These are phyloP conservation scores for Ustilago loliicola DNA, from an alignment of 1,284 basidiomycete genomes.

Conservation along the genomic window DNA sequence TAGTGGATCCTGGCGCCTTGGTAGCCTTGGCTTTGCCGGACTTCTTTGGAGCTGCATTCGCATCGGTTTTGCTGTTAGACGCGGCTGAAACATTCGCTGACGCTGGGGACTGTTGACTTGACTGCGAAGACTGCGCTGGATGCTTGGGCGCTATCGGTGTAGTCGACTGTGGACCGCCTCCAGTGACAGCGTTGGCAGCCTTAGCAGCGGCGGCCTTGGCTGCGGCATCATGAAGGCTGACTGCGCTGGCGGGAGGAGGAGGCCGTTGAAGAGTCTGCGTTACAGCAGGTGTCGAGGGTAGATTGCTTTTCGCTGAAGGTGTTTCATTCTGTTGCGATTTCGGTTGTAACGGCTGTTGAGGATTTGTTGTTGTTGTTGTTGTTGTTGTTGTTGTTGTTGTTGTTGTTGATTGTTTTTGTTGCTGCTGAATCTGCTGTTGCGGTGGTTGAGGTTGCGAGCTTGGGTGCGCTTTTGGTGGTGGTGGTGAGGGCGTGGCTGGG, in stretches of 20 bases:
- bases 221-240: conserved; percentile 38
- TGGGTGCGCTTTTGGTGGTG: conserved; percentile 17
- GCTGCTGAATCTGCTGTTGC: conserved; percentile 4
- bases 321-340: conserved; percentile 10
- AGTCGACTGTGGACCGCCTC: background rate
- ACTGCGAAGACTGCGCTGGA: background rate
- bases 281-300: background rate
- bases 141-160: conserved; percentile 18
- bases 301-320: background rate
- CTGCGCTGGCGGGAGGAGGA: conserved; percentile 37
- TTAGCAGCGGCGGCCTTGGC: conserved; percentile 32
- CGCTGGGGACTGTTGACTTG: background rate
- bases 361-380: background rate
- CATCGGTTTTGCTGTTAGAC: conserved; percentile 5
- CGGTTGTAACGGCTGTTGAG: background rate
- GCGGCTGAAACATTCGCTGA: background rate
- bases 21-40: conserved; percentile 18
- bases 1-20: conserved; percentile 22
- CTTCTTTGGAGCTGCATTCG: conserved; percentile 26
- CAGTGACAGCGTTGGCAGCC: conserved; percentile 20
- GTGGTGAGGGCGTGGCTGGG: conserved; percentile 27
- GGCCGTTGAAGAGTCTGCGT: conserved; percentile 15
- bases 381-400: background rate
- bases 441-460: background rate
- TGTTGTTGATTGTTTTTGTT: background rate